These are phyloP conservation scores for Tuber brumale DNA, from an alignment of 495 filamentous ascomycete genomes.

Conservation along the genomic window DNA sequence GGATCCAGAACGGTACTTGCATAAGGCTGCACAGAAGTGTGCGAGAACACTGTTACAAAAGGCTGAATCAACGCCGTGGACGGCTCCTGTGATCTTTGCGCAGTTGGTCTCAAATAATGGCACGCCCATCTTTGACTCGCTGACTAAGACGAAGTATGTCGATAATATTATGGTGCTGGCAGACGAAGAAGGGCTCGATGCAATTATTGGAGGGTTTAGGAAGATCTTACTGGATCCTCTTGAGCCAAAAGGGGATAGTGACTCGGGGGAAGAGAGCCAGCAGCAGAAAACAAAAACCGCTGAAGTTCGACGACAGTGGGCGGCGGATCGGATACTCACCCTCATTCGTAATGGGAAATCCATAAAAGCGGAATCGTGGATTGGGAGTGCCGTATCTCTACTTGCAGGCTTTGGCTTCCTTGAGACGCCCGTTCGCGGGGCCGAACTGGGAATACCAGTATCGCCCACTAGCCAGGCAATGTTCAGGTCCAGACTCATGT, in stretches of 20 bases:
- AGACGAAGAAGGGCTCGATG: constrained; percentile 46
- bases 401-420: constrained; percentile 47
- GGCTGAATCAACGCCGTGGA: constrained; percentile 58
- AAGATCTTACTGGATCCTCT: constrained; percentile 45
- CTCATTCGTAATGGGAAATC: constrained; percentile 43
- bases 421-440: constrained; percentile 36
- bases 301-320: constrained; percentile 39
- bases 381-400: constrained; percentile 35
- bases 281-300: constrained; percentile 46
- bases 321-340: constrained; percentile 52
- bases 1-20: constrained; percentile 75
- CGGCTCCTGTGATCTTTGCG: constrained; percentile 55
- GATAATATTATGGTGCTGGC: constrained; percentile 64
- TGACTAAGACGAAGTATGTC: constrained; percentile 82
- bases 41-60: constrained; percentile 60
- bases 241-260: background rate
- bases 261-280: constrained; percentile 44
- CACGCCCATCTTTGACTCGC: constrained; percentile 71
- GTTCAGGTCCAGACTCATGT: constrained; percentile 61
- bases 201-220: constrained; percentile 48
- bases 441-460: constrained; percentile 46
- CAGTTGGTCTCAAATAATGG: constrained; percentile 63
- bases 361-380: constrained; percentile 37
- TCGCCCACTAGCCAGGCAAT: constrained; percentile 59
- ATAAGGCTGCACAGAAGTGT: constrained; percentile 68